Conservation (phyloP, 2,329 filamentous ascomycete species). For the Colletotrichum sp. region DNA sequence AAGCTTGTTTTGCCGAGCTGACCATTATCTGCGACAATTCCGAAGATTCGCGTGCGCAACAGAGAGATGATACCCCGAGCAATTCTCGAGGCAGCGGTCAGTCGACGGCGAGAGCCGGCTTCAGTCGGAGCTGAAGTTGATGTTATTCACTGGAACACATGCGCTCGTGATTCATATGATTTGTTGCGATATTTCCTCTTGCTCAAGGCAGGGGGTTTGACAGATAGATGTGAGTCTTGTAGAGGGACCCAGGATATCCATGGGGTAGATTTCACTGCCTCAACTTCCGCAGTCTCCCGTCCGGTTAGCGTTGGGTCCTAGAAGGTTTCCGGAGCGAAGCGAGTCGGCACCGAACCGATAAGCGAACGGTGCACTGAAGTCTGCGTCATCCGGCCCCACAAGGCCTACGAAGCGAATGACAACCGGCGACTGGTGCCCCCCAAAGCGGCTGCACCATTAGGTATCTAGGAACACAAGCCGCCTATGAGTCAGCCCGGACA, state of each 20-base stretch:
- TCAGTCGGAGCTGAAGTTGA: not conserved
- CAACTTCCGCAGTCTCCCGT: not conserved
- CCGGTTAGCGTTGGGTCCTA: not conserved
- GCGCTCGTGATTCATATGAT: not conserved
- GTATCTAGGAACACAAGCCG: not conserved
- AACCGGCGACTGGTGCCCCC: not conserved
- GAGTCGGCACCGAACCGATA: not conserved
- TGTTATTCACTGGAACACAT: not conserved
- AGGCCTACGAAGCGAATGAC: not conserved
- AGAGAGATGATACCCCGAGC: not conserved
- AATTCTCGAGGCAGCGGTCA: not conserved
- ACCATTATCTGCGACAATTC: not conserved
- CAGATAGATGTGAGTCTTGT: not conserved
- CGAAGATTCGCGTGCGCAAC: not conserved
- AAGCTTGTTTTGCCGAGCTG: conserved; percentile 7
- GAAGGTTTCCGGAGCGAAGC: not conserved
- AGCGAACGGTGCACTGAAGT: not conserved
- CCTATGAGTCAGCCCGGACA: not conserved
- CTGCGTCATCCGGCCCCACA: not conserved
- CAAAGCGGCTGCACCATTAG: not conserved
- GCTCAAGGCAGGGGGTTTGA: not conserved
- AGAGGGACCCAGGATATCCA: not conserved
- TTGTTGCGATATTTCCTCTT: not conserved
- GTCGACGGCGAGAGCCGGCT: not conserved
- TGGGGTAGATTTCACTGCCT: not conserved